phyloP scores from a whole-genome alignment of 768 basidiomycete genomes.

The Phallus indusiatus region DNA sequence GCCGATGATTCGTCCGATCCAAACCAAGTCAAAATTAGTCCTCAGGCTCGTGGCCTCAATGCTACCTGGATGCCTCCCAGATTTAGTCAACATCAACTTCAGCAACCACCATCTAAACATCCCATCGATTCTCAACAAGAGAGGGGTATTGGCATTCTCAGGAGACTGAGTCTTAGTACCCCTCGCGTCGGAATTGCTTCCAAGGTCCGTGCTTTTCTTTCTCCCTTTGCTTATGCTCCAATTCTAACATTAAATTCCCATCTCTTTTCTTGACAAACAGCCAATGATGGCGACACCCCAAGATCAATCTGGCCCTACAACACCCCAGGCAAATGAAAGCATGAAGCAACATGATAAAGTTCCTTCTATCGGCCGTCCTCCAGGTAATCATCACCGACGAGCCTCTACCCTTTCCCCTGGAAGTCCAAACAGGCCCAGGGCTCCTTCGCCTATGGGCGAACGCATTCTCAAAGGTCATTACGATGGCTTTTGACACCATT shows the following conservation, averaged over 20 bases:
- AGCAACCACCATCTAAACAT: slow-evolving; percentile 22
- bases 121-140: slow-evolving; percentile 41
- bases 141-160: slow-evolving; percentile 60
- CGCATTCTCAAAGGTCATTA: slow-evolving; percentile 87
- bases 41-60: slow-evolving; percentile 56
- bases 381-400: slow-evolving; percentile 39
- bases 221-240: slow-evolving; percentile 37
- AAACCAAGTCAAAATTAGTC: not conserved
- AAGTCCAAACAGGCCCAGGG: slow-evolving; percentile 27
- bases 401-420: slow-evolving; percentile 43
- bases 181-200: slow-evolving; percentile 28
- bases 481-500: slow-evolving; percentile 60
- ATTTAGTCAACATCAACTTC: slow-evolving; percentile 5
- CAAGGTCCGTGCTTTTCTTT: slow-evolving; percentile 1
- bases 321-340: slow-evolving; percentile 7
- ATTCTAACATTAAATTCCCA: slow-evolving; percentile 22
- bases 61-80: slow-evolving; percentile 36
- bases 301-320: slow-evolving; percentile 5
- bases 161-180: slow-evolving; percentile 63
- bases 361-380: slow-evolving; percentile 25
- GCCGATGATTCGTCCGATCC: slow-evolving; percentile 33
- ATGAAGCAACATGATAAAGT: not conserved
- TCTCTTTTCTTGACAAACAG: slow-evolving; percentile 1
- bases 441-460: slow-evolving; percentile 86
- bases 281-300: slow-evolving; percentile 2